These are phyloP conservation scores for Rhodotorula sp. DNA, from an alignment of 1,284 basidiomycete genomes.

Conservation along the genomic window DNA sequence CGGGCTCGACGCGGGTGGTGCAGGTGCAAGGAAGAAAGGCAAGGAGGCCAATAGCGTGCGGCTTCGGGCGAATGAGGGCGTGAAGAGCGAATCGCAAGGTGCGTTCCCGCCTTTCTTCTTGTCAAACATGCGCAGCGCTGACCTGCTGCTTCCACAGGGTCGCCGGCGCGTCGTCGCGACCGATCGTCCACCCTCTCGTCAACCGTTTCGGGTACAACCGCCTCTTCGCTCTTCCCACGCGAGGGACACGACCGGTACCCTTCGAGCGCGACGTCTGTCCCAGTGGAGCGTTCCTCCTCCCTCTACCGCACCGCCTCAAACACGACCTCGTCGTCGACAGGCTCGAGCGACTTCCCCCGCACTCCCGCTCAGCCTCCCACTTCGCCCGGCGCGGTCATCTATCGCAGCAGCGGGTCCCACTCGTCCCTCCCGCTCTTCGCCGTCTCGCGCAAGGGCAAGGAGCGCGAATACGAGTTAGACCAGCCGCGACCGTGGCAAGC, in stretches of 20 bases:
- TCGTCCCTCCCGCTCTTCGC: neutral
- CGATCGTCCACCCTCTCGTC: slow-evolving; percentile 4
- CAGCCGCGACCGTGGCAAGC: neutral
- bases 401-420: neutral
- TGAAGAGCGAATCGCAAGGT: neutral
- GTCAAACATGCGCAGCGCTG: too few relatives aligned
- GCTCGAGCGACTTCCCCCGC: slow-evolving; percentile 10
- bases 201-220: neutral
- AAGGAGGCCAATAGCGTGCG: neutral
- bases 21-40: neutral
- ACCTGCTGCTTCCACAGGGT: neutral
- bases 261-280: neutral
- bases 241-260: neutral
- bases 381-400: neutral
- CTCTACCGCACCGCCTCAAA: slow-evolving; percentile 4
- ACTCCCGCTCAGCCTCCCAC: slow-evolving; percentile 2
- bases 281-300: neutral
- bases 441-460: slow-evolving; percentile 1
- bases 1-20: neutral
- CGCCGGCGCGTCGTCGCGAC: neutral
- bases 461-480: neutral
- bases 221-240: neutral
- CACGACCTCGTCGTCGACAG: slow-evolving; percentile 2
- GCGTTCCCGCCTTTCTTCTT: neutral
- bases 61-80: neutral